Percentiles rank a stretch among this genome's conserved stretches.
phyloP scores from a whole-genome alignment of 23 red algal genomes.

The Pyropia yezoensis region DNA sequence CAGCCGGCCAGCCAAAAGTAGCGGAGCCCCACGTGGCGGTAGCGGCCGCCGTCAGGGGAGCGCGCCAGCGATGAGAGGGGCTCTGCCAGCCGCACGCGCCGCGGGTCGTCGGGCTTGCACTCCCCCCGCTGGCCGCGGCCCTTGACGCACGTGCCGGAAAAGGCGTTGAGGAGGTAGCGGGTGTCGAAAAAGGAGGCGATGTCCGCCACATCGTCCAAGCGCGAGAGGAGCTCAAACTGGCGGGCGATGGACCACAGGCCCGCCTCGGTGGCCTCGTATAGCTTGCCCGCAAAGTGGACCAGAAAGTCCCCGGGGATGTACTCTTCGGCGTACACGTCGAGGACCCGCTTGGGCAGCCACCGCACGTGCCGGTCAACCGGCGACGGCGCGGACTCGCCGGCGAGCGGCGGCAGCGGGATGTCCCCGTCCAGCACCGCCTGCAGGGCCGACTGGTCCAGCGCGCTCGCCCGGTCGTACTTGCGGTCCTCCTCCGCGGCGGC shows the following conservation, averaged over 20 bases:
- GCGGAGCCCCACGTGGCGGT: conserved; percentile 59
- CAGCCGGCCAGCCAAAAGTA: conserved; percentile 51
- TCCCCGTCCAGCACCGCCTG: conserved; percentile 38
- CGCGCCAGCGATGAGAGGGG: conserved; percentile 20
- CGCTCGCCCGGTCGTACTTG: conserved; percentile 56
- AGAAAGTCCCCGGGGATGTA: conserved; percentile 84
- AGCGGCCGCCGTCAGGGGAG: conserved; percentile 43
- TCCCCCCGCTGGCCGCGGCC: conserved; percentile 7
- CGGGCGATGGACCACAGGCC: conserved; percentile 63
- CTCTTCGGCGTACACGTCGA: conserved; percentile 83
- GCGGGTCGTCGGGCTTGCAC: conserved; percentile 50
- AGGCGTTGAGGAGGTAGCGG: conserved; percentile 41
- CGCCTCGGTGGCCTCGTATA: conserved; percentile 79
- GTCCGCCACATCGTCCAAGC: conserved; percentile 62
- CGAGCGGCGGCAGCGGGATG: too few species aligned
- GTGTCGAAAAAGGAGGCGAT: conserved; percentile 61
- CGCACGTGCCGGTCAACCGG: conserved; percentile 39
- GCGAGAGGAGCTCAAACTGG: conserved; percentile 81
- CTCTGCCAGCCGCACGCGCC: conserved; percentile 39
- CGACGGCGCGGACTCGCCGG: conserved; percentile 4
- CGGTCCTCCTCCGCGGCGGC: conserved; percentile 41
- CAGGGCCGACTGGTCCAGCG: conserved; percentile 73
- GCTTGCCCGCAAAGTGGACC: conserved; percentile 78
- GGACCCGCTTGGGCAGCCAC: conserved; percentile 55
- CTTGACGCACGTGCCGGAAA: conserved; percentile 30